Conservation (phyloP, 192 early-diverging fungal species). For the Linnemannia zychae region DNA sequence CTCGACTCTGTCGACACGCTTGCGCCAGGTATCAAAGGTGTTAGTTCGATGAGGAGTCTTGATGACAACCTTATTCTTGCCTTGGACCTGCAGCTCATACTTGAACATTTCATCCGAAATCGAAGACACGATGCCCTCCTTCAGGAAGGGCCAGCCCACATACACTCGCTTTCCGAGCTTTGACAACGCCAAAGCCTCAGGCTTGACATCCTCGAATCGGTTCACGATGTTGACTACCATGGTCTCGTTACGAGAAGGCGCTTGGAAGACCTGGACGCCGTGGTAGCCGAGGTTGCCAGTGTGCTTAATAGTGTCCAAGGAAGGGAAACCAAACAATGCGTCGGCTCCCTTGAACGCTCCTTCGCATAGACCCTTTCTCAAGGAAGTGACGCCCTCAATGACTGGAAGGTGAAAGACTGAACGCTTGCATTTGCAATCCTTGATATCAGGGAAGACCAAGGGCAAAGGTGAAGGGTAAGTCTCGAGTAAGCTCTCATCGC, state of each 20-base stretch:
- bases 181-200: constrained; percentile 68
- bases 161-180: constrained; percentile 73
- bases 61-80: constrained; percentile 62
- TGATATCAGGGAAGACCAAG: constrained; percentile 78
- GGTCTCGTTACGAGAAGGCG: constrained; percentile 71
- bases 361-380: constrained; percentile 71
- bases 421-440: constrained; percentile 57
- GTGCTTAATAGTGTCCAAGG: constrained; percentile 84
- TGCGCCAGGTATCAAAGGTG: constrained; percentile 66
- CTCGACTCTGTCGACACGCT: constrained; percentile 72
- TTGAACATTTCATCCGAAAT: constrained; percentile 79
- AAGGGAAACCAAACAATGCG: constrained; percentile 89
- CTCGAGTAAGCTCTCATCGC: constrained; percentile 50
- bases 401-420: constrained; percentile 71
- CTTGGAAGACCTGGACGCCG: constrained; percentile 84
- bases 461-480: constrained; percentile 74
- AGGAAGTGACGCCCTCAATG: constrained; percentile 63
- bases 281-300: constrained; percentile 78
- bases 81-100: constrained; percentile 66
- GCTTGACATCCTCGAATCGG: constrained; percentile 61
- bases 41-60: constrained; percentile 60
- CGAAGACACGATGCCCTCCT: constrained; percentile 81
- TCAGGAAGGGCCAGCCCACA: constrained; percentile 91
- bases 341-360: constrained; percentile 74
- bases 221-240: constrained; percentile 76